Evolutionary conservation across 768 basidiomycete genomes (phyloP).

Genomic region (Mycena haematopus): DNA sequence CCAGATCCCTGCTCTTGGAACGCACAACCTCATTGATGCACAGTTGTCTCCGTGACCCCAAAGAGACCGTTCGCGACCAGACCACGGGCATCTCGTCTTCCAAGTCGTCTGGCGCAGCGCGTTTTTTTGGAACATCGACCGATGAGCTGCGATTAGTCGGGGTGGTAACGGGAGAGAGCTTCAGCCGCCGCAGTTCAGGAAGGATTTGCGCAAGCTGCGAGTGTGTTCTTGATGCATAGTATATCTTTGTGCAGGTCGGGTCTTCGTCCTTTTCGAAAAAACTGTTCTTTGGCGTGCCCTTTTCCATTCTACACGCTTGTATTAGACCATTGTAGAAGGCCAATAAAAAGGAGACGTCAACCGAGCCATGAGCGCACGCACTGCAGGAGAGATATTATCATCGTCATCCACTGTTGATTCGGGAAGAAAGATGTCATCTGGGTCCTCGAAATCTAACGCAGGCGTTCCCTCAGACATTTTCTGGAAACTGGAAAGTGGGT

Average conservation of each 20-base stretch:
- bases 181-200: constrained; percentile 81
- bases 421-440: constrained; percentile 79
- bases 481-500: constrained; percentile 21
- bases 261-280: constrained; percentile 46
- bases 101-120: constrained; percentile 34
- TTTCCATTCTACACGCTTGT: constrained; percentile 37
- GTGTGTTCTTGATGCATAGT: constrained; percentile 94
- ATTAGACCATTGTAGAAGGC: constrained; percentile 10
- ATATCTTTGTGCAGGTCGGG: constrained; percentile 80
- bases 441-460: constrained; percentile 41
- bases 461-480: constrained; percentile 25
- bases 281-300: constrained; percentile 17
- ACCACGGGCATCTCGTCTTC: constrained; percentile 33
- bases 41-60: constrained; percentile 89
- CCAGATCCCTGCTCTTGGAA: constrained; percentile 68
- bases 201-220: constrained; percentile 93
- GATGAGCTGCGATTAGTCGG: constrained; percentile 28
- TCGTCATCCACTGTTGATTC: constrained; percentile 53
- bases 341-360: constrained; percentile 41
- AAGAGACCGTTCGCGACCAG: constrained; percentile 70
- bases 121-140: constrained; percentile 21
- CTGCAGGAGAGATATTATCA: constrained; percentile 76
- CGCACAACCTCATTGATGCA: constrained; percentile 89
- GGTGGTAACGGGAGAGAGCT: constrained; percentile 42
- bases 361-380: constrained; percentile 83